Evolutionary conservation across 805 yeast genomes (phyloP), one percentile per base, ranked within the genome.

Genomic region (Wickerhamomyces rabaulensis): DNA sequence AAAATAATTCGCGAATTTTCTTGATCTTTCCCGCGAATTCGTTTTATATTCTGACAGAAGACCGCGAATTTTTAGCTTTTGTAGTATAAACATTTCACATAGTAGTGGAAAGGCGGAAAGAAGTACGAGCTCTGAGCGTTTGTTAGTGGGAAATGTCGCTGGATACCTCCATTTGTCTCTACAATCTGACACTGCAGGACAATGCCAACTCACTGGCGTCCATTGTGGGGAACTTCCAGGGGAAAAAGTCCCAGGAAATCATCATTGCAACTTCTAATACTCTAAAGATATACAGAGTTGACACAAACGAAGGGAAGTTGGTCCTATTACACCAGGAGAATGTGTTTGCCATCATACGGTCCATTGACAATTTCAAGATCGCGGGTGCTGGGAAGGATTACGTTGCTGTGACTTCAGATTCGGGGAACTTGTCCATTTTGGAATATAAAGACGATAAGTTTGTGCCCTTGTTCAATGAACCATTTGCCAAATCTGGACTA

Each of bases 401-500:
- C 23, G 50, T 91, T n/a, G 75, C 83, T 7, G 60, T 88, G 3
- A 77, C 92, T 0, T 80, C 94, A 0, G 97, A 91, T 58, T 76
- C 95, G 2, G 97, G 97, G 0, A 79, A 79, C 48, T 51, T 90
- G 19, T 68, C 79, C 0, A 59, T 87, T 1, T 63, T 81, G 10
- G 76, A 79, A 45, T 73, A 71, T 29, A 60, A 59, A 4, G 57
- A 68, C n/a, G 53, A 81, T 47, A 66, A 58, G 25, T 54, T 69
- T 19, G 65, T 74, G 26, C 70, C 84, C 9, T 45, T 75, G 1
- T 59, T 70, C 29, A 82, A 80, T 53, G 90, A 84, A 52, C 84
- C 95, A 0, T 80, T 76, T 53, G 76, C 81, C 40, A 86, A 89
- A 60, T 73, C 85, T 19, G 96, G 96, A 0, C 66, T 89, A 17